Base-by-base conservation (phyloP, 331 rosid genomes). In the Arachis monticola region DNA sequence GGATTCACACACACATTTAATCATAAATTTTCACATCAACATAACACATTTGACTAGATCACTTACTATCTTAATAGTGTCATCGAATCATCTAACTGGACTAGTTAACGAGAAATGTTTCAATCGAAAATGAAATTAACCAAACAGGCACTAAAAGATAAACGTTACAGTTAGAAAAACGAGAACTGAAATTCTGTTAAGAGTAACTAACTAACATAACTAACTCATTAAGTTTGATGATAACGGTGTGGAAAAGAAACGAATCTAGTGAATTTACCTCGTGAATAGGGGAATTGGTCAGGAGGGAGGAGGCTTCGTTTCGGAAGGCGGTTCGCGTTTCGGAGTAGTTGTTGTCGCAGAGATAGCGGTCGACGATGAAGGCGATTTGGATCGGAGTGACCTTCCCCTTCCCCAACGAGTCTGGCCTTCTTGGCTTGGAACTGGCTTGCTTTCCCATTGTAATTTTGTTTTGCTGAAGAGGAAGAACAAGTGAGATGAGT, bases 291-390 rank as follows among this genome's bases (percentile, higher is more conserved):
- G 97, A 90, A 64, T 85, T 85, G 47, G 91, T 73, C 42, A 93
- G 81, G 63, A 88, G 82, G 0, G 96, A 87, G 0, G 98, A 87
- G 60, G 97, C 96, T 83, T 90, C 93, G 10, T 65, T 76, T 68
- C 96, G 71, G 72, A 90, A 93, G 14, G 52, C 17, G 40, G 89
- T 48, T 11, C 95, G 90, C 10, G 98, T 78, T 51, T 83, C 75
- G 0, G 84, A 51, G 72, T 56, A 90, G 46, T 76, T 82, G 80
- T 87, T 88, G 35, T 93, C 96, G 70, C 82, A 82, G 5, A 93
- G 87, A 72, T 93, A 93, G 7, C 87, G 72, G 40, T 93, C 97
- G 10, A 93, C 98, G 45, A 93, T 89, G 92, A 90, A 93, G 4
- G 98, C 98, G 74, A 93, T 70, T 64, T 90, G 97, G 22, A 63